Evolutionary conservation across 108 stramenopile species (phyloP), one percentile per base, ranked within the genome.

Genomic region (Pseudonitzschia multiseries): DNA sequence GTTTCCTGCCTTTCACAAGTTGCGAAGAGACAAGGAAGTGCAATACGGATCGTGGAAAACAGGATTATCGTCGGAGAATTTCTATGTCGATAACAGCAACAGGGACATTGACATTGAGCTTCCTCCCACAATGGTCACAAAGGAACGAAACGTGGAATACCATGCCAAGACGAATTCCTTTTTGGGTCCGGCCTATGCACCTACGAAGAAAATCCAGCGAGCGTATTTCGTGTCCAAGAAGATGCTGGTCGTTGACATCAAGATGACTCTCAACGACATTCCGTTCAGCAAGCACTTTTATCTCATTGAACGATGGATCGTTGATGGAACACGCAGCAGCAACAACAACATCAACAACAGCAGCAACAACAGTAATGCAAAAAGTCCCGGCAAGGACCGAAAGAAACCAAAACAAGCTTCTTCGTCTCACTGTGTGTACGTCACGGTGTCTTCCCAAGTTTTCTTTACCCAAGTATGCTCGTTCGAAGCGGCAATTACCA

Each of bases 121-220:
- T 40, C 64, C 42, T 5, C 8, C 36, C 0, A 26, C 22, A 15
- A 48, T 69, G 18, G 31, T 57, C 24, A 57, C 33, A n/a, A 62
- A 68, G 43, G 80, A 87, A 71, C 83, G 93, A 42, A 69, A 74
- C 17, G 43, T 88, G 5, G 74, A 50, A 9, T 94, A 91, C 57
- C 83, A 89, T 57, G 88, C 93, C 27, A 80, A 89, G 17, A 94
- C 90, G 0, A 89, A 86, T 33, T 84, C 81, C 44, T 57, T 66
- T 12, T 89, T 89, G 65, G 93, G 93, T 40, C 93, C 93, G 15
- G 79, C 90, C 0, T 91, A 86, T 70, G 93, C 90, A 50, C 81
- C 69, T 31, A 87, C 93, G 1, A 84, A 76, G 8, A 94, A 94
- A 72, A 71, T 69, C 21, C 93, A 94, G 78, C 86, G 89, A 21